Evolutionary conservation across 2,329 filamentous ascomycete species (phyloP).

Genomic region (Penicillium sp.): DNA sequence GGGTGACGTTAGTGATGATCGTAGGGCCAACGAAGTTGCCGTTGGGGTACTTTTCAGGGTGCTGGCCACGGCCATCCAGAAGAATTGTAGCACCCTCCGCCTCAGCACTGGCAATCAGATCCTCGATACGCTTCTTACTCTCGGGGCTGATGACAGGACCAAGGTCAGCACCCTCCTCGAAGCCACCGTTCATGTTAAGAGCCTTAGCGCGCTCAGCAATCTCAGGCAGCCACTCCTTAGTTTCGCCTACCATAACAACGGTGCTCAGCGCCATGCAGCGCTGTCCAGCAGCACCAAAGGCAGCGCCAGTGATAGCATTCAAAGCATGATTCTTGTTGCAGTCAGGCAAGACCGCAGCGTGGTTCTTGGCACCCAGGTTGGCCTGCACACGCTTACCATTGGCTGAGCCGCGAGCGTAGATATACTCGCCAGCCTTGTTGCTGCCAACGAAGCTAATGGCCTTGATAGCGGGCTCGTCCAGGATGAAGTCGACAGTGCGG

Average conservation of each 20-base stretch:
- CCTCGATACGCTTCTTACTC: slow-evolving; percentile 63
- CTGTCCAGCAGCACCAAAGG: slow-evolving; percentile 68
- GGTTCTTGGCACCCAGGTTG: slow-evolving; percentile 69
- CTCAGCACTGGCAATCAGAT: slow-evolving; percentile 60
- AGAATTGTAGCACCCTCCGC: slow-evolving; percentile 64
- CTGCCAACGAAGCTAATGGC: slow-evolving; percentile 67
- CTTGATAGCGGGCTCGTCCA: slow-evolving; percentile 67
- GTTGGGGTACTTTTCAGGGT: slow-evolving; percentile 62
- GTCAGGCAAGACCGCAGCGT: slow-evolving; percentile 65
- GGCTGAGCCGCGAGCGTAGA: slow-evolving; percentile 65
- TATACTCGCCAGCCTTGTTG: slow-evolving; percentile 69
- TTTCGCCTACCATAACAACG: slow-evolving; percentile 63
- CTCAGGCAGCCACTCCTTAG: slow-evolving; percentile 63
- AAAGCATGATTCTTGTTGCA: slow-evolving; percentile 68
- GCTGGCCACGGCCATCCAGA: slow-evolving; percentile 60
- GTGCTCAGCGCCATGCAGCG: slow-evolving; percentile 68
- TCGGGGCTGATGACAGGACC: slow-evolving; percentile 63
- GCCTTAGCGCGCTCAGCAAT: slow-evolving; percentile 61
- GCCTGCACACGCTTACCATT: slow-evolving; percentile 69
- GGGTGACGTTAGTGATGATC: slow-evolving; percentile 63
- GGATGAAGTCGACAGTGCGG: slow-evolving; percentile 66
- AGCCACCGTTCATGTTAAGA: slow-evolving; percentile 61
- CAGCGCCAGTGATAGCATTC: slow-evolving; percentile 65
- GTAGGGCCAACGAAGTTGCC: slow-evolving; percentile 67
- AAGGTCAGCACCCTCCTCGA: slow-evolving; percentile 62